Conservation (phyloP, 2,329 filamentous ascomycete genomes). For the Ascochyta rabiei region DNA sequence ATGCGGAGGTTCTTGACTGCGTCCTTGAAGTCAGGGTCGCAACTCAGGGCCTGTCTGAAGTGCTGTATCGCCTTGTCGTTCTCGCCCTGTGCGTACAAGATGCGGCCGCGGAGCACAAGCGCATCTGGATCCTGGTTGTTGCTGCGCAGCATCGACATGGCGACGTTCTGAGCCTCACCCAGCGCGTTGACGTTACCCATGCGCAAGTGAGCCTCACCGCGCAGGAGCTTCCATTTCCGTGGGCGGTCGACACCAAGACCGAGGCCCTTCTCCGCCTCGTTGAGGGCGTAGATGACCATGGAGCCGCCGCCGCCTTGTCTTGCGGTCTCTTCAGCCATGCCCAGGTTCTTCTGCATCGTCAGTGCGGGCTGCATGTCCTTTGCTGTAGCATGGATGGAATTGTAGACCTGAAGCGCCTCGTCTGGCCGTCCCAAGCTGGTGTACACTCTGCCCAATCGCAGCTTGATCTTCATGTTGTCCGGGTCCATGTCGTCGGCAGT, state of each 20-base stretch:
- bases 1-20: conserved; percentile 87
- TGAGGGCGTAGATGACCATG: conserved; percentile 89
- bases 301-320: conserved; percentile 78
- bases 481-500: conserved; percentile 83
- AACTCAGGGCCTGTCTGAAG: conserved; percentile 85
- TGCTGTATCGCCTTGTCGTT: conserved; percentile 94
- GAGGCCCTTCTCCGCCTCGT: conserved; percentile 84
- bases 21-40: conserved; percentile 89
- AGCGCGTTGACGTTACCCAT: conserved; percentile 89
- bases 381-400: conserved; percentile 78
- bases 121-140: conserved; percentile 95
- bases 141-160: conserved; percentile 81
- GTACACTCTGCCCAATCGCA: conserved; percentile 87
- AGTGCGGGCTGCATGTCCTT: conserved; percentile 85
- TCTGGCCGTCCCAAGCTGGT: conserved; percentile 84
- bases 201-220: conserved; percentile 88
- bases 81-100: conserved; percentile 88
- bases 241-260: conserved; percentile 78
- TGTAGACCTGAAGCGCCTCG: conserved; percentile 83
- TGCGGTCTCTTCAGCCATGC: conserved; percentile 78
- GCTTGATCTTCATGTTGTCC: conserved; percentile 83
- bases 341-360: conserved; percentile 83
- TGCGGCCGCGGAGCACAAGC: conserved; percentile 83
- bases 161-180: conserved; percentile 90
- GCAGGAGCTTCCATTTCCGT: conserved; percentile 91